Conservation (phyloP, 495 filamentous ascomycete genomes). For the Daldinia bambusicola region DNA sequence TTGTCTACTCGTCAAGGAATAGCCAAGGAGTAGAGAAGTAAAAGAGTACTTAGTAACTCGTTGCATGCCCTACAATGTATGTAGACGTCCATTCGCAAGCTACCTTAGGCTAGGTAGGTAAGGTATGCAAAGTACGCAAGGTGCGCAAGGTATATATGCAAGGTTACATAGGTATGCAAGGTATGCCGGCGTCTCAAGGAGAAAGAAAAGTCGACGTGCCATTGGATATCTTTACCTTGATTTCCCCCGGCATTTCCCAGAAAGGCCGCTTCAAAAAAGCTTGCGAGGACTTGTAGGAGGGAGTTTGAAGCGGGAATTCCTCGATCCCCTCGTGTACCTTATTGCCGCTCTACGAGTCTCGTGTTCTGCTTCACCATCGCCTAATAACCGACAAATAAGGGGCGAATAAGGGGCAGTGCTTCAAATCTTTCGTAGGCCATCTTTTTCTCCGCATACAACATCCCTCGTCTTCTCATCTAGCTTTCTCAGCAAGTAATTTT, state of each 20-base stretch:
- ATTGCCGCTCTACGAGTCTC: constrained; percentile 7
- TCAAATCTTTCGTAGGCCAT: constrained; percentile 16
- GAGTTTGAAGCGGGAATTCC: background rate
- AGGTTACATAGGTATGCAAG: background rate
- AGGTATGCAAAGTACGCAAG: constrained; percentile 1
- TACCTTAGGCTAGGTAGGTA: too few species aligned
- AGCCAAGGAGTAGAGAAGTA: constrained; percentile 2
- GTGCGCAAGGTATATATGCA: background rate
- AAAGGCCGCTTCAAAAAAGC: background rate
- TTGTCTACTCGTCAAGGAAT: background rate
- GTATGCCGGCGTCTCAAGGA: constrained; percentile 4
- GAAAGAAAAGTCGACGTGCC: constrained; percentile 6
- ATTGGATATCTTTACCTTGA: constrained; percentile 5
- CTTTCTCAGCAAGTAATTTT: constrained; percentile 25
- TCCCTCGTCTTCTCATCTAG: constrained; percentile 10
- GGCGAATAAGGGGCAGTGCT: constrained; percentile 5
- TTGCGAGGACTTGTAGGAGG: background rate
- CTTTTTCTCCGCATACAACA: constrained; percentile 12
- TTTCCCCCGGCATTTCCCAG: background rate
- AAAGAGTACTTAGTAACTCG: constrained; percentile 6
- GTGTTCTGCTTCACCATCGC: constrained; percentile 13
- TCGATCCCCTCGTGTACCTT: constrained; percentile 3
- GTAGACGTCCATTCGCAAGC: background rate
- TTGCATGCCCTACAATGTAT: background rate
- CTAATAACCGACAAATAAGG: constrained; percentile 6